Conservation (phyloP, 225 moss, liverwort and hornwort species). For the Ulota crispa region DNA sequence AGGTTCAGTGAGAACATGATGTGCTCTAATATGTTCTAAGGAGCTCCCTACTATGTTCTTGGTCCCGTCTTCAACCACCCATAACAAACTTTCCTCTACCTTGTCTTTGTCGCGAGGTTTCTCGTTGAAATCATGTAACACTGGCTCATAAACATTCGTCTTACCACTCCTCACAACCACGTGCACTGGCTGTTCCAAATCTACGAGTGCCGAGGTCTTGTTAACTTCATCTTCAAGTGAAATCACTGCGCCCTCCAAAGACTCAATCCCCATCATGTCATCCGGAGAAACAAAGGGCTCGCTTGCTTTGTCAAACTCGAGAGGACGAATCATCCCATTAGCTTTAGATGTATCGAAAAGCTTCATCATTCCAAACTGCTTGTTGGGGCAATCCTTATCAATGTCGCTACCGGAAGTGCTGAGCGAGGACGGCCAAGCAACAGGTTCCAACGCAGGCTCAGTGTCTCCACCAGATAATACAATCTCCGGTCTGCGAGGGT, state of each 20-base stretch:
- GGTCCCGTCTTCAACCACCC: constrained; percentile 20
- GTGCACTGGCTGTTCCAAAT: constrained; percentile 9
- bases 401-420: constrained; percentile 27
- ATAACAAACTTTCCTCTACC: not conserved
- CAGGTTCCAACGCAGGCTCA: constrained; percentile 21
- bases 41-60: constrained; percentile 1
- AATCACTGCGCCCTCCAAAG: not conserved
- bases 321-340: constrained; percentile 8
- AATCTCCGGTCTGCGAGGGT: constrained; percentile 46
- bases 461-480: constrained; percentile 12
- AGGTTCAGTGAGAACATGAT: constrained; percentile 34
- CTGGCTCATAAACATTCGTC: not conserved
- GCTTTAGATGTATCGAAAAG: constrained; percentile 23
- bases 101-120: constrained; percentile 1
- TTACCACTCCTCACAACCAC: not conserved
- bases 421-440: constrained; percentile 29
- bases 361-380: constrained; percentile 13
- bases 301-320: constrained; percentile 24
- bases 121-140: not conserved
- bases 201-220: not conserved
- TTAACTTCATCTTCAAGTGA: not conserved
- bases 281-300: constrained; percentile 12
- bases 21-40: constrained; percentile 3
- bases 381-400: constrained; percentile 29
- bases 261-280: not conserved